Percentiles rank a stretch among this genome's conserved stretches.
phyloP scores from a whole-genome alignment of 148 eudicot species.

The Beta vulgaris region DNA sequence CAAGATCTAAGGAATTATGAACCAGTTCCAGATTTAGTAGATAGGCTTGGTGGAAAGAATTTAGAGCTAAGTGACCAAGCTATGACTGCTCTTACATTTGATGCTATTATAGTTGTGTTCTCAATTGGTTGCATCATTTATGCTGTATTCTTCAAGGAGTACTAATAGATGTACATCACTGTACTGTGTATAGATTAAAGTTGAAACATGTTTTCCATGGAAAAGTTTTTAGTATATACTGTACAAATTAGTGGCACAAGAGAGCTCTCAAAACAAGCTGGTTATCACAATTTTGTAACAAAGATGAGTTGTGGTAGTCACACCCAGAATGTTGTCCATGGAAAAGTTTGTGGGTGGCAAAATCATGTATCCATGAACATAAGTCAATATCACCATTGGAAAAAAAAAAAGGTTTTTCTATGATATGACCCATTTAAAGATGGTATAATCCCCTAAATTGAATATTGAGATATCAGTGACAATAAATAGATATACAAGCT shows the following conservation, averaged over 20 bases:
- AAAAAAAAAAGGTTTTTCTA: too few relatives aligned
- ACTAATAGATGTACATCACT: conserved; percentile 9
- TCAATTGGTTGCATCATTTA: conserved; percentile 59
- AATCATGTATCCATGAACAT: too few relatives aligned
- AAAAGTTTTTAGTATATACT: not conserved
- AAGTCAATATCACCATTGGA: too few relatives aligned
- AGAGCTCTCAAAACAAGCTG: not conserved
- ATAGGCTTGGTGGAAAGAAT: conserved; percentile 72
- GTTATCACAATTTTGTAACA: too few relatives aligned
- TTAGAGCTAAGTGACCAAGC: conserved; percentile 79
- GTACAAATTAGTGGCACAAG: not conserved
- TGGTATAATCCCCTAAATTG: too few relatives aligned
- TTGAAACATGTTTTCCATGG: not conserved
- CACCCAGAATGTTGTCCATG: too few relatives aligned
- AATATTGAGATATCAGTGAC: too few relatives aligned
- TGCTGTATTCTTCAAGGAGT: conserved; percentile 63
- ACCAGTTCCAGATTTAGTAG: conserved; percentile 71
- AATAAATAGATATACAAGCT: too few relatives aligned
- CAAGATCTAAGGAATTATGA: conserved; percentile 44
- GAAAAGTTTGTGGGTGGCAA: too few relatives aligned
- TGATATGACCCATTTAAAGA: too few relatives aligned
- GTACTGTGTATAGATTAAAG: not conserved
- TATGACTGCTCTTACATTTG: conserved; percentile 69
- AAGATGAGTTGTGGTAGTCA: too few relatives aligned
- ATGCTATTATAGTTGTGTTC: conserved; percentile 52